Conservation (phyloP, 768 basidiomycete species). For the Sarcodon aspratus region DNA sequence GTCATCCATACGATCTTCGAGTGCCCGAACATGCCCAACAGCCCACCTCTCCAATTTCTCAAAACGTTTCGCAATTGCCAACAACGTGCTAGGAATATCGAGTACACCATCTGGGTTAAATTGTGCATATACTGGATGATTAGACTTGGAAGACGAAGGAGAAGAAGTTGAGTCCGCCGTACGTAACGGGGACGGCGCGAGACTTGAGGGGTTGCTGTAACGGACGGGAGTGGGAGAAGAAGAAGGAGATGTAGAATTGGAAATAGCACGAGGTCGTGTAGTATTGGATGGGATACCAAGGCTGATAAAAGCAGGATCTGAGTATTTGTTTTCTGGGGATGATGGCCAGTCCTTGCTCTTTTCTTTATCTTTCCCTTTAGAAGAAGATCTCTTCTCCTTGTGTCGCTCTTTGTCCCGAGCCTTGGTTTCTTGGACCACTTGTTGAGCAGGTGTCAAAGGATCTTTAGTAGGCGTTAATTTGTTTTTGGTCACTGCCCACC, state of each 20-base stretch:
- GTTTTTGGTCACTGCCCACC: constrained; percentile 72
- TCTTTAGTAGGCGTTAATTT: constrained; percentile 72
- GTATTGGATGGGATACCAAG: constrained; percentile 36
- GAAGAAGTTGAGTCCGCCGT: constrained; percentile 27
- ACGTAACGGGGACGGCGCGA: constrained; percentile 58
- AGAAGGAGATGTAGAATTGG: constrained; percentile 45
- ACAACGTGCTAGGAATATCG: constrained; percentile 63
- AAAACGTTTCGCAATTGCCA: constrained; percentile 69
- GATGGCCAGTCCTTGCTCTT: constrained; percentile 37
- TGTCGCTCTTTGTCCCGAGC: constrained; percentile 46
- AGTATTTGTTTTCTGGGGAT: constrained; percentile 35
- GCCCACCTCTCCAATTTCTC: constrained; percentile 90
- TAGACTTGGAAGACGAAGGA: constrained; percentile 42
- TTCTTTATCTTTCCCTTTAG: constrained; percentile 26
- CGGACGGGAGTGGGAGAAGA: constrained; percentile 56
- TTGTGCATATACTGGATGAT: constrained; percentile 66
- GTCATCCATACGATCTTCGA: constrained; percentile 87
- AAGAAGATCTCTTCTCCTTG: constrained; percentile 25
- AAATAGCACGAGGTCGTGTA: constrained; percentile 32
- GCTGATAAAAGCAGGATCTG: constrained; percentile 48
- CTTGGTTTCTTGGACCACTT: constrained; percentile 68
- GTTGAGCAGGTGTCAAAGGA: constrained; percentile 77
- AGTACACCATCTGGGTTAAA: constrained; percentile 62
- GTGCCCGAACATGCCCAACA: constrained; percentile 75
- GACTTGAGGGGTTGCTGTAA: constrained; percentile 41